Conservation (phyloP, 2,329 filamentous ascomycete genomes). For the Epichloe aotearoae region DNA sequence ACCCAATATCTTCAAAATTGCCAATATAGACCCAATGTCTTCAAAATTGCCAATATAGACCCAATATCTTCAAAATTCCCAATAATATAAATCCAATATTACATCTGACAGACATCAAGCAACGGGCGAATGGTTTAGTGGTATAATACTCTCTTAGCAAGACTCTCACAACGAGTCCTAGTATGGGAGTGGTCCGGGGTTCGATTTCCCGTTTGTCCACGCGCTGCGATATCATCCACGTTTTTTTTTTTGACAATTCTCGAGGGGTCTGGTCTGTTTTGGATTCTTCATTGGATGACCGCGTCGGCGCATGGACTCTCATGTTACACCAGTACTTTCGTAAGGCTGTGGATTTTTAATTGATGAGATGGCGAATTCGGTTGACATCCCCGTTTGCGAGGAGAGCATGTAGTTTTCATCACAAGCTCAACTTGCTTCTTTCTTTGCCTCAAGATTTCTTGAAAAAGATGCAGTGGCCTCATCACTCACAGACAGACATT, state of each 20-base stretch:
- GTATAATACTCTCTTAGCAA: conserved; percentile 7
- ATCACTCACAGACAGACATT: background rate
- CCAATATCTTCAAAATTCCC: no score
- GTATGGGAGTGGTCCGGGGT: conserved; percentile 11
- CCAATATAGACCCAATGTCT: background rate
- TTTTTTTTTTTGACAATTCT: background rate
- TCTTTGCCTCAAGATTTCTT: background rate
- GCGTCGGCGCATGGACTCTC: background rate
- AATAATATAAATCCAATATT: background rate
- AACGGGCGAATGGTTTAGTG: conserved; percentile 6
- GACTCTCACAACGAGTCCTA: accelerated
- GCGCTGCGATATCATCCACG: accelerated
- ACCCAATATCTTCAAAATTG: no score
- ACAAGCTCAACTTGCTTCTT: background rate
- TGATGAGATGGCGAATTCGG: no score
- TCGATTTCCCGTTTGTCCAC: conserved; percentile 13
- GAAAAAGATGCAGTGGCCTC: background rate
- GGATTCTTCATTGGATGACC: background rate
- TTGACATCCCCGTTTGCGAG: no score
- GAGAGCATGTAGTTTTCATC: no score
- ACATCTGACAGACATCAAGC: accelerated
- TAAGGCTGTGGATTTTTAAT: no score
- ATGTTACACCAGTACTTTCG: no score
- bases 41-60: background rate
- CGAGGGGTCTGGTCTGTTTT: background rate